phyloP scores from a whole-genome alignment of 495 filamentous ascomycete genomes.

The Podospora pseudocomata region DNA sequence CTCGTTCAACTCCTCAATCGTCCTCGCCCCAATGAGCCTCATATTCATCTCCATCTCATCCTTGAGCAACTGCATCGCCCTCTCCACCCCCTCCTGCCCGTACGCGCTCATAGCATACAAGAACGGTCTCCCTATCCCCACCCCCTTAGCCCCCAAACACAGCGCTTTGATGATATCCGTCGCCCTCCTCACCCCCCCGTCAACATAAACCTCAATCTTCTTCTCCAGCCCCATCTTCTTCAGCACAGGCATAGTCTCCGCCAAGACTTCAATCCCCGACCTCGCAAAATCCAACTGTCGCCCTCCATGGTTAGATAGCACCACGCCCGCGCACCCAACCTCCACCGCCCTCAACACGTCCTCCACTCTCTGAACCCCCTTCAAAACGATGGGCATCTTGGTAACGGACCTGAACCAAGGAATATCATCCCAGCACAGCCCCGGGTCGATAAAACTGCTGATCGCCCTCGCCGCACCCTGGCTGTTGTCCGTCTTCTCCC shows the following conservation, averaged over 20 bases:
- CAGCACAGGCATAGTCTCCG: constrained; percentile 94
- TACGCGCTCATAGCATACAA: constrained; percentile 95
- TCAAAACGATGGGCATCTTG: constrained; percentile 93
- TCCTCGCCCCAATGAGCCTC: constrained; percentile 79
- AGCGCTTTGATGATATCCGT: constrained; percentile 97
- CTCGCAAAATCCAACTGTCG: constrained; percentile 93
- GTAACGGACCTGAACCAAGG: constrained; percentile 92
- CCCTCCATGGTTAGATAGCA: constrained; percentile 95
- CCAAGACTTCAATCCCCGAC: constrained; percentile 87
- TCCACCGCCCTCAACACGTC: constrained; percentile 87
- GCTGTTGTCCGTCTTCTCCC: constrained; percentile 70
- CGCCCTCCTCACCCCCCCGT: constrained; percentile 84
- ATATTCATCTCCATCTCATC: constrained; percentile 99
- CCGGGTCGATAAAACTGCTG: constrained; percentile 92
- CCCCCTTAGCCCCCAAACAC: constrained; percentile 86
- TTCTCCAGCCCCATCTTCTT: constrained; percentile 76
- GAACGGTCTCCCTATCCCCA: constrained; percentile 93
- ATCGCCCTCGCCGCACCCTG: constrained; percentile 91
- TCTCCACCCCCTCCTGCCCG: constrained; percentile 78
- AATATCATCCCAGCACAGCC: constrained; percentile 87
- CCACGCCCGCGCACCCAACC: constrained; percentile 81
- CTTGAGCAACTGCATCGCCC: constrained; percentile 91
- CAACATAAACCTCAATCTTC: constrained; percentile 84
- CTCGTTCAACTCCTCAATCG: constrained; percentile 71
- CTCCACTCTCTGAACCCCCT: constrained; percentile 94